These are phyloP conservation scores for Boletus sensibilis DNA, from an alignment of 768 basidiomycete genomes.

Conservation along the genomic window DNA sequence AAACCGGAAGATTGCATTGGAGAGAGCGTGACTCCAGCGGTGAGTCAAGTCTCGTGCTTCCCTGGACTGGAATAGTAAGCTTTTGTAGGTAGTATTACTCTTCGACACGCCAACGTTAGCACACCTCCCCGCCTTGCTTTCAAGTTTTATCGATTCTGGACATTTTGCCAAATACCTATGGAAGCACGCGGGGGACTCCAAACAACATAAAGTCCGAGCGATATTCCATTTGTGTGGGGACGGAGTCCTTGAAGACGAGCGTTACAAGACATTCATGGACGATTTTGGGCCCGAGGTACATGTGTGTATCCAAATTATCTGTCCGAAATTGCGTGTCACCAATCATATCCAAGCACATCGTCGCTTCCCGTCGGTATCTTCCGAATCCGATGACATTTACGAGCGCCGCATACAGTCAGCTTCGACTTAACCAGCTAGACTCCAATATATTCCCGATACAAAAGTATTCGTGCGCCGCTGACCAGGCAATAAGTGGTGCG, in stretches of 20 bases:
- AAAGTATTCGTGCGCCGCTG: slow-evolving; percentile 45
- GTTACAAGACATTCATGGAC: slow-evolving; percentile 72
- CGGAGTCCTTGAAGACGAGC: slow-evolving; percentile 64
- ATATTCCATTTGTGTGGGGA: slow-evolving; percentile 74
- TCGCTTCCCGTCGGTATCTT: slow-evolving; percentile 62
- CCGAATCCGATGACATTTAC: slow-evolving; percentile 73
- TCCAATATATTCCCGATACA: slow-evolving; percentile 70
- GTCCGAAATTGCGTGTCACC: background rate
- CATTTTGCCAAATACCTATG: slow-evolving; percentile 53
- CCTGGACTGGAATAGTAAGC: background rate
- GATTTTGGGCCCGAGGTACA: slow-evolving; percentile 58
- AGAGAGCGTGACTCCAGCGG: slow-evolving; percentile 49
- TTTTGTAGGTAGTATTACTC: slow-evolving; percentile 55
- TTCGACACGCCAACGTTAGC: slow-evolving; percentile 67
- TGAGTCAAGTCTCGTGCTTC: slow-evolving; percentile 24
- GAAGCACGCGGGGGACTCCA: slow-evolving; percentile 36
- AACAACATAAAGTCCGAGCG: slow-evolving; percentile 44
- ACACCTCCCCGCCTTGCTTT: slow-evolving; percentile 53
- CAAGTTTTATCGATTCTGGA: slow-evolving; percentile 45
- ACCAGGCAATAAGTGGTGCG: slow-evolving; percentile 39
- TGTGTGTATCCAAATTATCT: slow-evolving; percentile 41
- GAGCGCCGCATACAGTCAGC: slow-evolving; percentile 67
- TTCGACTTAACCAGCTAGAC: slow-evolving; percentile 72
- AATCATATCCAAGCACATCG: slow-evolving; percentile 57
- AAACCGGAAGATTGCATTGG: slow-evolving; percentile 60